Base-by-base conservation (phyloP, 108 stramenopile genomes). In the Cyclotella choctawhatcheeana region DNA sequence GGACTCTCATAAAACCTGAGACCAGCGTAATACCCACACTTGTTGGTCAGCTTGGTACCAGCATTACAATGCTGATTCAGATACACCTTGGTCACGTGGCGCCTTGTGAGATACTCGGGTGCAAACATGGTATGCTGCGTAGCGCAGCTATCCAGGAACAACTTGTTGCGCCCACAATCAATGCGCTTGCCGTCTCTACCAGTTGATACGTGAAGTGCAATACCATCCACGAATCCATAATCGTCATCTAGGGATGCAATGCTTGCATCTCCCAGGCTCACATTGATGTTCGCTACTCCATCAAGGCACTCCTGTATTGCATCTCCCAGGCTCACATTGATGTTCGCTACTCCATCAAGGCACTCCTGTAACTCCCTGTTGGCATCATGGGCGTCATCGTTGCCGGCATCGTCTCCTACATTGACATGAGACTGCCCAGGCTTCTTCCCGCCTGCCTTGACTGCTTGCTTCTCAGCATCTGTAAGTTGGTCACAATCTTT, bases 301-400 rank as follows among this genome's bases (percentile, higher is more conserved):
- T 52, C 37, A 6, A n/a, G n/a, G n/a, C n/a, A n/a, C n/a, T n/a
- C n/a, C n/a, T n/a, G n/a, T n/a, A n/a, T n/a, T n/a, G 37, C 37
- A 40, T 40, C 37, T 8, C 12, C 37, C 12, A 40, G 12, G 37
- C 12, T 40, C 37, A 40, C 37, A 12, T 40, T 40, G 37, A 40
- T 40, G 37, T 40, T 52, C 21, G 20, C 51, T 1, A 22, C 51
- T 22, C 51, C 51, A 24, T 52, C 21, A 18, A 56, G 12, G 55
- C 55, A 56, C 55, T 56, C 55, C 55, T 56, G 29, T n/a, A 56
- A 56, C n/a, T 56, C 29, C 55, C 31, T 29, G 51, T 52, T 58
- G 18, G 56, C 56, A n/a, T n/a, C n/a, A n/a, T n/a, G n/a, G n/a
- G n/a, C n/a, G n/a, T n/a, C n/a, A n/a, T n/a, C n/a, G n/a, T n/a